Conservation (phyloP, 805 yeast species). For the Dipodascus albidus region DNA sequence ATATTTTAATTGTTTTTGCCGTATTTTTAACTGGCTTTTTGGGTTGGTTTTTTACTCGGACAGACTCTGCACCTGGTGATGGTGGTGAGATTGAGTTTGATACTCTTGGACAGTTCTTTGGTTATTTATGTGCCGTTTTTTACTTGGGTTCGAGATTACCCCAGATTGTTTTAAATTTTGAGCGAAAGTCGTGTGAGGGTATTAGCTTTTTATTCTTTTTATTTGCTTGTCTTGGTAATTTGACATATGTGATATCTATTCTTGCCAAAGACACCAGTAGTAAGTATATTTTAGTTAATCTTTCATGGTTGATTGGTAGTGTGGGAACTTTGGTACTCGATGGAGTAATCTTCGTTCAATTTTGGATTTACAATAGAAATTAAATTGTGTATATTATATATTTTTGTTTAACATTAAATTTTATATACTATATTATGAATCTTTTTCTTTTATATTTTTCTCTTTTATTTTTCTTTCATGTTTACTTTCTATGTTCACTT, state of each 20-base stretch:
- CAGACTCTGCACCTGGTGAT: slow-evolving; percentile 25
- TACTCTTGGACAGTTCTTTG: slow-evolving; percentile 76
- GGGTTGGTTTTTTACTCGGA: slow-evolving; percentile 75
- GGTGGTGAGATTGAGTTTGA: slow-evolving; percentile 44
- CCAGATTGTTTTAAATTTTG: slow-evolving; percentile 74
- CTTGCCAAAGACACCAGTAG: slow-evolving; percentile 60
- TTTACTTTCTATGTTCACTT: no score
- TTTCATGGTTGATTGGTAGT: slow-evolving; percentile 89
- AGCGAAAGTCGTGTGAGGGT: slow-evolving; percentile 90
- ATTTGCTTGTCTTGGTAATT: slow-evolving; percentile 90
- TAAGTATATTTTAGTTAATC: slow-evolving; percentile 65
- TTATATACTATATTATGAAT: no score
- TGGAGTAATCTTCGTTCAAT: slow-evolving; percentile 73
- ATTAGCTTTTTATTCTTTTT: slow-evolving; percentile 86
- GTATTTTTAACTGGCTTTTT: slow-evolving; percentile 70
- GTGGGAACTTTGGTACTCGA: slow-evolving; percentile 80
- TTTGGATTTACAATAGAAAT: slow-evolving; percentile 47
- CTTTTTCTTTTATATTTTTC: no score
- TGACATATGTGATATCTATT: slow-evolving; percentile 82
- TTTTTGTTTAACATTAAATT: no score
- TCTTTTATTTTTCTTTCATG: no score
- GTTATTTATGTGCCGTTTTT: slow-evolving; percentile 42
- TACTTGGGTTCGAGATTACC: slow-evolving; percentile 82
- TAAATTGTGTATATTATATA: not conserved
- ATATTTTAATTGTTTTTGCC: slow-evolving; percentile 42